These are phyloP conservation scores for Collybiopsis confluens DNA, from an alignment of 768 basidiomycete species.

Conservation along the genomic window DNA sequence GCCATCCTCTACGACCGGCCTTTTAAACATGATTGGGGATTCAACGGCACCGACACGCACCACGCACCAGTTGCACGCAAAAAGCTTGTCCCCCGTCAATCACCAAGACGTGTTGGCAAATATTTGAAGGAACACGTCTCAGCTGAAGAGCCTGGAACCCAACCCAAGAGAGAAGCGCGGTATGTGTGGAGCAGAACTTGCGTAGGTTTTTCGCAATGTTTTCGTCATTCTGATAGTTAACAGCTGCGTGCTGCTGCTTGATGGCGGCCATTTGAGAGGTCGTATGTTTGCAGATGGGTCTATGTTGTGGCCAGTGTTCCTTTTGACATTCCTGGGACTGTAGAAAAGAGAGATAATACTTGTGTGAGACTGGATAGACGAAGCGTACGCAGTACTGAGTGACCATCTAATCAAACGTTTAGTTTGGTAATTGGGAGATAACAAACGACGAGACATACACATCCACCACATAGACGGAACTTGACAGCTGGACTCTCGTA, in stretches of 20 bases:
- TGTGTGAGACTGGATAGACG: background rate
- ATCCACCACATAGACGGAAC: constrained; percentile 80
- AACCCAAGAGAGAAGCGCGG: too few species aligned
- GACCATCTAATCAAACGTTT: constrained; percentile 69
- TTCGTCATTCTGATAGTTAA: constrained; percentile 47
- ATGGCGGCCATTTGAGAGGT: constrained; percentile 55
- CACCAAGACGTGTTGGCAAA: too few species aligned
- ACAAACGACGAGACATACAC: constrained; percentile 48
- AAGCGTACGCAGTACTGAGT: constrained; percentile 77
- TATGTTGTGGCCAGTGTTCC: constrained; percentile 73
- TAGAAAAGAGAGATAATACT: constrained; percentile 11
- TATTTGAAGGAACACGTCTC: too few species aligned
- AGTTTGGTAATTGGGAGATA: constrained; percentile 11
- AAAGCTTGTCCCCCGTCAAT: too few species aligned
- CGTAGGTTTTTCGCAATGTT: constrained; percentile 54
- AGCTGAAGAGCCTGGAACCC: too few species aligned
- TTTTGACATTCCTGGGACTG: constrained; percentile 80
- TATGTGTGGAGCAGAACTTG: too few species aligned
- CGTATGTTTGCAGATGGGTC: constrained; percentile 77
- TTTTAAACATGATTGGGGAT: too few species aligned
- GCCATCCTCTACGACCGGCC: too few species aligned
- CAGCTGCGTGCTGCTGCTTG: constrained; percentile 39
- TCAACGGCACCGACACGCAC: too few species aligned
- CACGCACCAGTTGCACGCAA: too few species aligned
- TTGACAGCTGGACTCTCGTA: constrained; percentile 60